Conservation (phyloP, 768 basidiomycete species). For the Suillus subluteus region DNA sequence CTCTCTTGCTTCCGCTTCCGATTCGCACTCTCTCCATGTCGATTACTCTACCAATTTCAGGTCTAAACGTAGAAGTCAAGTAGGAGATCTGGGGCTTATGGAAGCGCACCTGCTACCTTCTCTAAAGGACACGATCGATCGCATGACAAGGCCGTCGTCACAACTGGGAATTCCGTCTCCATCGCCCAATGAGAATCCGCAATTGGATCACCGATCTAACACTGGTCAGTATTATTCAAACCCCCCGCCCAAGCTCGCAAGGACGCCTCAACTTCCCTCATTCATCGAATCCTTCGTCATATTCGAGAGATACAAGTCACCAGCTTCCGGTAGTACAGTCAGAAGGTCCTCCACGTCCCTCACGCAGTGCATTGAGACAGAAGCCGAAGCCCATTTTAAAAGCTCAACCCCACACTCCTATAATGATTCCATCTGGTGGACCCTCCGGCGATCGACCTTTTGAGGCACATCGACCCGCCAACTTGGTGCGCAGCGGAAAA, state of each 20-base stretch:
- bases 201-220: not conserved
- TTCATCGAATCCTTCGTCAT: not conserved
- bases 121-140: conserved; percentile 70
- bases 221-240: not conserved
- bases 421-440: not conserved
- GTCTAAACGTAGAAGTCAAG: conserved; percentile 41
- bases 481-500: not conserved
- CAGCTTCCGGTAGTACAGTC: not conserved
- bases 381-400: conserved; percentile 4
- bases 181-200: conserved; percentile 13
- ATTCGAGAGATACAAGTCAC: not conserved
- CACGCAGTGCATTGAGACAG: not conserved
- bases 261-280: conserved; percentile 1
- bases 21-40: conserved; percentile 15
- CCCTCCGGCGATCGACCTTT: not conserved
- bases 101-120: conserved; percentile 72
- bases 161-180: conserved; percentile 23
- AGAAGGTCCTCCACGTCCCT: not conserved
- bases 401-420: not conserved
- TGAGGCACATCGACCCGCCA: not conserved
- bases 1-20: conserved; percentile 13
- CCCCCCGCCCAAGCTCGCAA: conserved; percentile 10
- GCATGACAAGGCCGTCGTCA: conserved; percentile 66
- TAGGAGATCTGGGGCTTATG: conserved; percentile 58
- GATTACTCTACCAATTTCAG: not conserved